These are phyloP conservation scores for Acer negundo DNA, from an alignment of 345 rosid genomes.

Conservation along the genomic window DNA sequence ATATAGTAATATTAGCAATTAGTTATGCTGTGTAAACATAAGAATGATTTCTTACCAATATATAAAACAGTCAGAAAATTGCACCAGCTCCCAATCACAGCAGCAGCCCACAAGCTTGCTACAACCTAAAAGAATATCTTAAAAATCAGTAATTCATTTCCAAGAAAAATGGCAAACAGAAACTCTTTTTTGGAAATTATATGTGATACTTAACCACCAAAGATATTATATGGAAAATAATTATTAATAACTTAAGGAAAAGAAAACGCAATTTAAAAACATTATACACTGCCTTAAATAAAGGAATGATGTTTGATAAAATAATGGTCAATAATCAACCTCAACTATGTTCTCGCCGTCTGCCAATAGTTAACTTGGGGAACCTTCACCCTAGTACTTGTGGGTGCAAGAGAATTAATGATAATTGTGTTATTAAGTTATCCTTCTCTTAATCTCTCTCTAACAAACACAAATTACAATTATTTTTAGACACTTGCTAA, in stretches of 20 bases:
- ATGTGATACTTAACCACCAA: neutral
- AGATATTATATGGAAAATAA: neutral
- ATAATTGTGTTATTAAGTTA: neutral
- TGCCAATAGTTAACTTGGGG: neutral
- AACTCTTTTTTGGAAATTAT: neutral
- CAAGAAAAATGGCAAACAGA: neutral
- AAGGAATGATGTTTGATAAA: neutral
- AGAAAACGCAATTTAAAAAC: neutral
- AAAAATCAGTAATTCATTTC: slow-evolving; percentile 5
- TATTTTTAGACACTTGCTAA: neutral
- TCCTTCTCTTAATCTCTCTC: neutral
- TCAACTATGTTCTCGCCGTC: neutral
- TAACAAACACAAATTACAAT: neutral
- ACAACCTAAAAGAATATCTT: slow-evolving; percentile 48
- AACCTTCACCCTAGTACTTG: neutral
- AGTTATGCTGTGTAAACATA: neutral
- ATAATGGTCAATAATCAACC: neutral
- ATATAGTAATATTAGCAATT: neutral
- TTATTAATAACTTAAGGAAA: neutral
- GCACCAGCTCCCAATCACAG: slow-evolving; percentile 95
- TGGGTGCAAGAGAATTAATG: no score
- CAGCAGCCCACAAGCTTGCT: slow-evolving; percentile 68
- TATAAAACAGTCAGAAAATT: slow-evolving; percentile 89
- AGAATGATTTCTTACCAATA: slow-evolving; percentile 54
- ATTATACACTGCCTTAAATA: neutral